Percentiles rank a stretch among this genome's conserved stretches.
phyloP scores from a whole-genome alignment of 352 stramenopile species.

The Hyaloperonospora brassicae region DNA sequence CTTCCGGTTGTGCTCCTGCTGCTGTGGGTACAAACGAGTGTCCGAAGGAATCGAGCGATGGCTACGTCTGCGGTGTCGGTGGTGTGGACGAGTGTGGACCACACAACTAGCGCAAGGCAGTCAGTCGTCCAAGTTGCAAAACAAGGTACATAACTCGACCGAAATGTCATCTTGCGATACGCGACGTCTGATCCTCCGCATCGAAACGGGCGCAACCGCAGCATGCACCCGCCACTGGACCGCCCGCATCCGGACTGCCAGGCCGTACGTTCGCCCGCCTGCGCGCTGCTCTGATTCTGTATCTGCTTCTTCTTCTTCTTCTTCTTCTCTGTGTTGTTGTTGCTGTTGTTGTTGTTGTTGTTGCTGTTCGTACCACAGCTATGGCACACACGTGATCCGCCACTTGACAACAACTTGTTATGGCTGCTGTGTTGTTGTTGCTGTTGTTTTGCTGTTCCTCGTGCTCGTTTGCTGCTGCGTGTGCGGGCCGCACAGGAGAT shows the following conservation, averaged over 20 bases:
- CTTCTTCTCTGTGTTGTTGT: too few relatives aligned
- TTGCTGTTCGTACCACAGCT: too few relatives aligned
- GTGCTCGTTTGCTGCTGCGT: too few relatives aligned
- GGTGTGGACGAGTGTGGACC: neutral
- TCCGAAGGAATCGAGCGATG: neutral
- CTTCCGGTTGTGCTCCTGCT: neutral
- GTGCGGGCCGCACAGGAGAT: constrained; percentile 47
- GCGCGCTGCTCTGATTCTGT: neutral
- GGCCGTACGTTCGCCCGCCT: constrained; percentile 32
- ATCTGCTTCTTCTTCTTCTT: too few relatives aligned
- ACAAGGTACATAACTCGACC: neutral
- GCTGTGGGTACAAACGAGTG: too few relatives aligned
- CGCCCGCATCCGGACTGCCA: constrained; percentile 76
- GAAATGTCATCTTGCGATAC: too few relatives aligned
- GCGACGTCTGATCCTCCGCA: too few relatives aligned
- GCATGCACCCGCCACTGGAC: constrained; percentile 76
- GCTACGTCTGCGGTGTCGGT: neutral
- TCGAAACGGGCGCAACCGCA: neutral
- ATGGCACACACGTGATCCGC: neutral
- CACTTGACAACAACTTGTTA: constrained; percentile 1
- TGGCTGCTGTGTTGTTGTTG: too few relatives aligned
- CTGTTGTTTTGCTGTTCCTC: too few relatives aligned
- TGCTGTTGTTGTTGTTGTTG: too few relatives aligned
- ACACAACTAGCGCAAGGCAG: too few relatives aligned
- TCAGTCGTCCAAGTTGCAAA: neutral